Evolutionary conservation across 495 filamentous ascomycete genomes (phyloP), one percentile per base, ranked within the genome.

Genomic region (Xylaria intraflava): DNA sequence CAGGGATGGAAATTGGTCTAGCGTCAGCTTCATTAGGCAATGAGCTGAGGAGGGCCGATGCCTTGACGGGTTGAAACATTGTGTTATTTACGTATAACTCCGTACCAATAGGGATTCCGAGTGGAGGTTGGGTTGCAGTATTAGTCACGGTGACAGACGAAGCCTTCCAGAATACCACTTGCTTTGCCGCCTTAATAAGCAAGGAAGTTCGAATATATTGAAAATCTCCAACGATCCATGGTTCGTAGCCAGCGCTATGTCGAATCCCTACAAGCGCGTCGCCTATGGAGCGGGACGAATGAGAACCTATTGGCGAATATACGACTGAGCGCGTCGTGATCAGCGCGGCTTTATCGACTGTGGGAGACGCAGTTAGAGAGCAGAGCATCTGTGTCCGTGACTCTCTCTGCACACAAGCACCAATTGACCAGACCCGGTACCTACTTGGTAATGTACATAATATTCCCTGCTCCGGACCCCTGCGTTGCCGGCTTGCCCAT

Each of bases 191-290:
- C n/a, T n/a, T n/a, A n/a, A 23, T 50, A 30, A 50, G 12, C 41
- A 2, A 23, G 2, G 24, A n/a, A n/a, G 5, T n/a, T 40, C 35
- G 7, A 27, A 39, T 27, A 6, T n/a, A 11, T 24, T 52, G 40
- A 52, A 16, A 40, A 17, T 11, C 19, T 22, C 3, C 16, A 2
- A 16, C 14, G 45, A 41, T 31, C 47, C 36, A 30, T 30, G 27
- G 48, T 51, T 51, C 48, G 30, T 19, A 26, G 10, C 48, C 22
- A 17, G 30, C 33, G 27, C 45, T 47, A 49, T 49, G 31, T 49
- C 30, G 46, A 11, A 49, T 49, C 3, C 31, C 46, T 30, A 38
- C 20, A 31, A 42, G 48, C 33, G 35, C 12, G 24, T 8, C 14
- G 17, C 31, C 27, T 35, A 35, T 35, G 19, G 33, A 36, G n/a